A percentile compares a stretch with the other conserved stretches of the same genome.
phyloP scores from a whole-genome alignment of 805 yeast species.

The Monosporozyma unispora region DNA sequence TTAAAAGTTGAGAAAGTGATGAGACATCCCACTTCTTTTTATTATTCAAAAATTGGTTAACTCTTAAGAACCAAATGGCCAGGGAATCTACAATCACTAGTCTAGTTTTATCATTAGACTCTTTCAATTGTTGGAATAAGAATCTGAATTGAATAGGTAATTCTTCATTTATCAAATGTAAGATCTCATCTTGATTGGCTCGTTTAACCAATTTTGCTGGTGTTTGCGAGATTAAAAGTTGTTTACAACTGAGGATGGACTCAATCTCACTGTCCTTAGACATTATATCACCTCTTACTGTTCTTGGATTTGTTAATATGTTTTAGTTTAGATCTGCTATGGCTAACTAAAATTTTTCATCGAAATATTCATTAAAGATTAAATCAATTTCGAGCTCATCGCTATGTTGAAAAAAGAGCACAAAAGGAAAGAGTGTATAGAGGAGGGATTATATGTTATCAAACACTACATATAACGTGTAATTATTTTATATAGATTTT shows the following conservation, averaged over 20 bases:
- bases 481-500: background rate
- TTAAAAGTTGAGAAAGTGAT: background rate
- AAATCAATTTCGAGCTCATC: background rate
- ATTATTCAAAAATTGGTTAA: slow-evolving; percentile 33
- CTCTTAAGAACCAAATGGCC: slow-evolving; percentile 55
- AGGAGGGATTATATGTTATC: background rate
- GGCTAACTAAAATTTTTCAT: background rate
- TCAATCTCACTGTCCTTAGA: background rate
- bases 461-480: background rate
- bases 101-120: slow-evolving; percentile 10
- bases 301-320: background rate
- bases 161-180: slow-evolving; percentile 1
- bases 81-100: slow-evolving; percentile 49
- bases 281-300: background rate
- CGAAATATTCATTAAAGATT: background rate
- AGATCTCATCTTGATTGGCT: background rate
- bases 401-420: background rate
- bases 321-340: background rate
- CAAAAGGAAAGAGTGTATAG: background rate
- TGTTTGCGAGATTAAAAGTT: background rate
- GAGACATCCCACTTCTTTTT: slow-evolving; percentile 5
- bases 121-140: slow-evolving; percentile 5
- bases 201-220: background rate
- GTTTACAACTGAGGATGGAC: background rate
- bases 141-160: slow-evolving; percentile 6